A percentile compares a stretch with the other conserved stretches of the same genome.
Conservation (phyloP, 495 filamentous ascomycete genomes). For the Xylaria grammica region DNA sequence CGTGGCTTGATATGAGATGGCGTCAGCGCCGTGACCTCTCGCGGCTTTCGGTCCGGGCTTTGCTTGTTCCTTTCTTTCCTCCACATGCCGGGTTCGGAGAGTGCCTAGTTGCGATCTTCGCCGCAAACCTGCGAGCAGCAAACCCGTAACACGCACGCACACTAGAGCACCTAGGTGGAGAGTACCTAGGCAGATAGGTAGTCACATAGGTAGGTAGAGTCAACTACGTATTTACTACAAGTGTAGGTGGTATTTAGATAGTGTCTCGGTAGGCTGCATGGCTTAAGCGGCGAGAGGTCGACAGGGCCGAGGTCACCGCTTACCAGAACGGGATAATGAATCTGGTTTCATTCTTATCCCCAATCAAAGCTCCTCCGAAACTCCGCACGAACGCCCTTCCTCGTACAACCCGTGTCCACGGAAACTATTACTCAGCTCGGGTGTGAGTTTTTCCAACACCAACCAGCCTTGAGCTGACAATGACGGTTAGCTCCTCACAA, state of each 20-base stretch:
- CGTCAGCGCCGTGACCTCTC: constrained; percentile 9
- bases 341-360: constrained; percentile 3
- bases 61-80: neutral
- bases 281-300: neutral
- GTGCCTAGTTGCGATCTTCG: neutral
- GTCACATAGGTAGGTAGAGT: no score
- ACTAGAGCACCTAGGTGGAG: no score
- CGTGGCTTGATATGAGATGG: no score
- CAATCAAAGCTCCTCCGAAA: constrained; percentile 12
- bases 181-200: no score
- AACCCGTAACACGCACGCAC: no score
- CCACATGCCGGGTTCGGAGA: constrained; percentile 18
- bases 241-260: no score
- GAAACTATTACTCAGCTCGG: constrained; percentile 20
- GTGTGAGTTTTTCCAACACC: neutral
- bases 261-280: no score
- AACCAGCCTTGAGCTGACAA: neutral
- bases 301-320: constrained; percentile 19
- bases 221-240: no score
- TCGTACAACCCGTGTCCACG: neutral
- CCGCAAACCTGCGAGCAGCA: neutral
- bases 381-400: neutral
- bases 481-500: constrained; percentile 8
- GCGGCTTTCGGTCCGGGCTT: constrained; percentile 16
- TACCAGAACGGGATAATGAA: constrained; percentile 8